Evolutionary conservation across 805 yeast genomes (phyloP), one percentile per base, ranked within the genome.

Genomic region (Lachancea kluyveri): DNA sequence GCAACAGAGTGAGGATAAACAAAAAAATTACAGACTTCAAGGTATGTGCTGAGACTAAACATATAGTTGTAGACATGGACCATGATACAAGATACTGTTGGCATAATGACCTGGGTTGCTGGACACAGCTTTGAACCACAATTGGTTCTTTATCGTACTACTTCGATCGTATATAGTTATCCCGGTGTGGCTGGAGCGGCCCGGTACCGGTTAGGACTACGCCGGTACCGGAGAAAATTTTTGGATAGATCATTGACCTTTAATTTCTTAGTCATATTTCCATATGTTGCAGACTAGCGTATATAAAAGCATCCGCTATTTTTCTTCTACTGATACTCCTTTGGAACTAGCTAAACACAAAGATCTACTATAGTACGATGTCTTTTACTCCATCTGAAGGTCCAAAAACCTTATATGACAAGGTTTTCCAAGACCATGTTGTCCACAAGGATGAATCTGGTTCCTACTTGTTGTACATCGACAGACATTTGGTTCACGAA

Each of bases 401-500:
- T 31, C 80, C 85, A 31, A 70, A 66, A 54, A 92, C 98, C 27
- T 71, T 92, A 39, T 92, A 92, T 64, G 99, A 92, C 64, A 92
- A 92, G 70, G 95, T 92, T 52, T 92, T 87, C 57, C 83, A 79
- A 42, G 96, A 83, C 71, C 97, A 92, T 57, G 66, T 90, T 37
- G 98, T 92, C 45, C 88, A 87, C 64, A 69, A 76, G 54, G 95
- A 86, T 48, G 90, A 84, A 33, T 74, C 85, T 21, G 94, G 94
- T 17, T 87, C 96, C 13, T 80, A 73, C 55, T 69, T 92, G 41
- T 63, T 92, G 40, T 92, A 85, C 62, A 90, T 92, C 39, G 99
- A 92, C 64, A 84, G 98, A 64, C 98, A 92, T 62, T 70, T 92
- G 46, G 95, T 92, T 30, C 98, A 92, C 61, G 98, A 92, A 65